These are phyloP conservation scores for Blastocystis sp. DNA, from an alignment of 352 stramenopile species.

Conservation along the genomic window DNA sequence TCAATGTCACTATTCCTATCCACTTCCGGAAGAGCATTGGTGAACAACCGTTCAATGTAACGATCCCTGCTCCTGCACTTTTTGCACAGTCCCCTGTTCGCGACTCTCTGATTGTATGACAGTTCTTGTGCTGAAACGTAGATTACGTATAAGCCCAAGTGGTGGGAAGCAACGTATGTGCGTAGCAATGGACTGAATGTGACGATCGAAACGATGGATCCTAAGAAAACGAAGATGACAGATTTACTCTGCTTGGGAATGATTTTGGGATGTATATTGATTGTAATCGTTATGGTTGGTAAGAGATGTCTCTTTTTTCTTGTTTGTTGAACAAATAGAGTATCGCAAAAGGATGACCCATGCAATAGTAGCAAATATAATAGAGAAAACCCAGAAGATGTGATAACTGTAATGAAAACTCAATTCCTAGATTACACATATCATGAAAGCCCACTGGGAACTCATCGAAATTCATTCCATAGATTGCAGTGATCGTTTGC, in stretches of 20 bases:
- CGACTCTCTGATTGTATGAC: background rate
- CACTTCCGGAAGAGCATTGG: background rate
- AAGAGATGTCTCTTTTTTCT: background rate
- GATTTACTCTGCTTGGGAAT: background rate
- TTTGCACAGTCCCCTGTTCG: slow-evolving; percentile 1
- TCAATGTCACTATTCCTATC: slow-evolving; percentile 29
- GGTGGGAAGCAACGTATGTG: background rate
- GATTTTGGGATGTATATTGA: background rate
- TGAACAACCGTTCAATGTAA: background rate
- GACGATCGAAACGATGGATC: background rate
- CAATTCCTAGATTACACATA: background rate
- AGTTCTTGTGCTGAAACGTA: background rate
- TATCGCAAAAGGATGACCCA: background rate
- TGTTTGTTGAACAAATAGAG: background rate
- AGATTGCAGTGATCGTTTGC: slow-evolving; percentile 51
- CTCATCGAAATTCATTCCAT: slow-evolving; percentile 62
- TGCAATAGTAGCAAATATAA: background rate
- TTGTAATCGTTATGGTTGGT: background rate
- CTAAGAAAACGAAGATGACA: background rate
- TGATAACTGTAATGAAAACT: background rate
- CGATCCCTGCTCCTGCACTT: background rate
- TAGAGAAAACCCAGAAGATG: slow-evolving; percentile 25
- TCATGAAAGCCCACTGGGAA: background rate
- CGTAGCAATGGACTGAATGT: background rate
- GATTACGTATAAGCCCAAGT: background rate